Conservation (phyloP, 805 yeast genomes). For the Starmerella floris region DNA sequence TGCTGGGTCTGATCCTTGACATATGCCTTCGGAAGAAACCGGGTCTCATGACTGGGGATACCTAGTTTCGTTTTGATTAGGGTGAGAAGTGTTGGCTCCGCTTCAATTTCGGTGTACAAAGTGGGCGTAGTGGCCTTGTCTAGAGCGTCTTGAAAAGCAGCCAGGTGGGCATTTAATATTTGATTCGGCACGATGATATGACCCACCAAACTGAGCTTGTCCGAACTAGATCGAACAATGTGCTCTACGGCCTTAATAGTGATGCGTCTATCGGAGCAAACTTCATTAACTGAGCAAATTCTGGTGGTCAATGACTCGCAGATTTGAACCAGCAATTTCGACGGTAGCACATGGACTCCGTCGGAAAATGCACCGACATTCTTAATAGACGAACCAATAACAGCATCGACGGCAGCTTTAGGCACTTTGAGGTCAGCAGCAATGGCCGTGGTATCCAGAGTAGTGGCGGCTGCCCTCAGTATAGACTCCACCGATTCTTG, state of each 20-base stretch:
- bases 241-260: conserved; percentile 12
- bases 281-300: not conserved
- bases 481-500: conserved; percentile 1
- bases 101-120: conserved; percentile 5
- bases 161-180: conserved; percentile 4
- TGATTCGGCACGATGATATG: conserved; percentile 11
- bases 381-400: conserved; percentile 28
- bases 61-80: conserved; percentile 8
- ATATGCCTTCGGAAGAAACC: conserved; percentile 5
- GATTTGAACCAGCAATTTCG: not conserved
- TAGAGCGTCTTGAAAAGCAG: conserved; percentile 2
- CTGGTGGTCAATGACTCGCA: not conserved
- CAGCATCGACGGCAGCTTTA: conserved; percentile 21
- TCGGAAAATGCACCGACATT: conserved; percentile 25
- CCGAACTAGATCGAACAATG: conserved; percentile 3
- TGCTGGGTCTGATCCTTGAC: not conserved
- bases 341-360: conserved; percentile 5
- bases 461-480: conserved; percentile 1
- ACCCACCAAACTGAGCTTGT: conserved; percentile 5
- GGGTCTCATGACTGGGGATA: conserved; percentile 1
- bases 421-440: conserved; percentile 5
- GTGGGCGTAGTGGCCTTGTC: conserved; percentile 8
- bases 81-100: conserved; percentile 4
- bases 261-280: conserved; percentile 7
- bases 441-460: conserved; percentile 3